Base-by-base conservation (phyloP, 257 asterid genomes). In the Lithospermum erythrorhizon region DNA sequence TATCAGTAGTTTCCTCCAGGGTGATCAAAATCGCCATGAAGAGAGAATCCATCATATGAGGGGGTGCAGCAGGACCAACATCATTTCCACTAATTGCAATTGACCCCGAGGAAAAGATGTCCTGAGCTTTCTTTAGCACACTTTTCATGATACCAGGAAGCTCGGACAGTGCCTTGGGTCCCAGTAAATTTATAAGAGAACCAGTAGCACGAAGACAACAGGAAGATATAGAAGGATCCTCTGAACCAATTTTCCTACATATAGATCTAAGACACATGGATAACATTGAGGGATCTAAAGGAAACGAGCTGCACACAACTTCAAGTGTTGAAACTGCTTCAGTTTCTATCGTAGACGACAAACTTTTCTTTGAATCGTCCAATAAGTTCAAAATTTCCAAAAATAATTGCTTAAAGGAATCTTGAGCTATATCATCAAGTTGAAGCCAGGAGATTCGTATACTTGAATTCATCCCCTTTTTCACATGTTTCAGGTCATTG, bases 271-370 rank as follows among this genome's bases (percentile, higher is more conserved):
- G 95, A 76, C 98, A 93, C 72, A n/a, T 63, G 72, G 80, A 58
- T 69, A 79, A 82, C 67, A 75, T 74, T 63, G 74, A 72, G 72
- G 78, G 79, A 59, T 81, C 86, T 57, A 88, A 82, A 57, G 94
- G 85, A 58, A 78, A 79, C 52, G 69, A 78, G 65, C 63, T 64
- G 15, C 93, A 87, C 56, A 93, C 71, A 51, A 79, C 81, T 73
- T 93, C 97, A 71, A 93, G 47, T 18, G 94, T 79, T 22, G 94
- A 80, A 55, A 83, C 72, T 57, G 97, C 94, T 13, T 89, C 84
- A 55, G 86, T 68, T 78, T 86, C 85, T 75, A 83, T 70, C 23
- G 88, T 70, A 71, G 72, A 72, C 57, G 76, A 76, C 9, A 75
- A 76, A 20, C 61, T 76, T 17, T 76, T 81, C 59, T 69, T 80